Base-by-base conservation (phyloP, 2,329 filamentous ascomycete genomes). In the Colletotrichum karsti region DNA sequence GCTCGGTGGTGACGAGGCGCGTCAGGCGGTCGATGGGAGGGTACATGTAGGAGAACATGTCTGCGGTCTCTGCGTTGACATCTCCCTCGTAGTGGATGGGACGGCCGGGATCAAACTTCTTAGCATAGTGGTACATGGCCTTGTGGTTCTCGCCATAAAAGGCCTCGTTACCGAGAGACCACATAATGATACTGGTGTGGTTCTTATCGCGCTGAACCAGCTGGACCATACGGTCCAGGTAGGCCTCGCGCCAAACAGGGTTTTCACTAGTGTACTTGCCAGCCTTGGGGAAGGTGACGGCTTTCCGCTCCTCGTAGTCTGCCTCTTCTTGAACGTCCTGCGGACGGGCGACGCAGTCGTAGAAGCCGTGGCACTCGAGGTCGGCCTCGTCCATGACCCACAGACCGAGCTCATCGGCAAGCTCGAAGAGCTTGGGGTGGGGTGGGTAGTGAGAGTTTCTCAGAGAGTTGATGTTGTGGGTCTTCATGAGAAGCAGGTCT, bases 101-200 rank as follows among this genome's bases (percentile, higher is more conserved):
- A 6, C 91, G 81, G 1, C 83, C 84, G 0, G 85, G 82, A 70
- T 93, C 91, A n/a, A 83, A 79, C 1, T 78, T 66, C 68, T 88
- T 90, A 55, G 85, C 84, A 74, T 86, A 90, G 4, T 89, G 79
- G 71, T 90, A 90, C 91, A 93, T 93, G 35, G 87, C 88, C 50
- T 82, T 83, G 73, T 91, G 89, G 73, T 93, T 93, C 8, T 82
- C 80, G 1, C 91, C 91, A 72, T 92, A 93, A 74, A 92, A 93
- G 0, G 91, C 87, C 74, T 93, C 91, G 72, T 93, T 93, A 0
- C 91, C 92, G 0, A 93, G 81, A 51, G 88, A 91, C 92, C 92
- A 93, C 44, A 93, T 87, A 54, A 93, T 88, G 55, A 93, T 83
- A n/a, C 85, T 90, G 0, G 91, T 77, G 71, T 93, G 89, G 65